A percentile compares a stretch with the other conserved stretches of the same genome.
Conservation (phyloP, 768 basidiomycete species). For the Pleurotus pulmonarius region DNA sequence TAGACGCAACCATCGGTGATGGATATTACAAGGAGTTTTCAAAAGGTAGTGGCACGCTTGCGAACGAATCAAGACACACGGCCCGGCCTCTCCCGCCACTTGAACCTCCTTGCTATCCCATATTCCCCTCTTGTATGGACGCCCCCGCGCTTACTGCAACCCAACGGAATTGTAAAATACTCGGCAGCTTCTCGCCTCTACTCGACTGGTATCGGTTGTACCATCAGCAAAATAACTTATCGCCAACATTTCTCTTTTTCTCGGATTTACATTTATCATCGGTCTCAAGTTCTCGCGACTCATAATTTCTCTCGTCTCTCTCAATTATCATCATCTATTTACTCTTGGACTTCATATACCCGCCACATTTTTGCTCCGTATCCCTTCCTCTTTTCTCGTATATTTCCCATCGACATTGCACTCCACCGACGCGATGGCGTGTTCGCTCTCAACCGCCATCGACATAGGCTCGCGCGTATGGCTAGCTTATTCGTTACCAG, state of each 20-base stretch:
- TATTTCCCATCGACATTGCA: not conserved
- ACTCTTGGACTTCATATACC: slow-evolving; percentile 6
- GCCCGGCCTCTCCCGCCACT: not conserved
- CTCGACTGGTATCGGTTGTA: slow-evolving; percentile 5
- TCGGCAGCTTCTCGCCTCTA: not conserved
- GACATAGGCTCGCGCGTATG: not conserved
- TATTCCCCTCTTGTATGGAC: too few species aligned
- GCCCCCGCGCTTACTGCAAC: too few species aligned
- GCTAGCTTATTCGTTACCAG: too few species aligned
- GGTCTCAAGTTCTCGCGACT: not conserved
- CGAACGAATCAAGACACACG: slow-evolving; percentile 4
- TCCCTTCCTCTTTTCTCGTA: not conserved
- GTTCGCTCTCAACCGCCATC: not conserved
- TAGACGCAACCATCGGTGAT: not conserved
- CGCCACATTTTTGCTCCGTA: not conserved
- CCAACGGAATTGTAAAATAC: not conserved
- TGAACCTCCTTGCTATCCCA: not conserved
- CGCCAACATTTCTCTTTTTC: not conserved
- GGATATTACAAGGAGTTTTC: not conserved
- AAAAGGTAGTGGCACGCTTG: slow-evolving; percentile 4
- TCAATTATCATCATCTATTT: slow-evolving; percentile 8
- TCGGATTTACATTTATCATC: not conserved
- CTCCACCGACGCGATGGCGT: not conserved
- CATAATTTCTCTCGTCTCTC: slow-evolving; percentile 2
- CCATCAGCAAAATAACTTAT: not conserved